Conservation (phyloP, 2,329 filamentous ascomycete genomes). For the Calonectria fujianensis region DNA sequence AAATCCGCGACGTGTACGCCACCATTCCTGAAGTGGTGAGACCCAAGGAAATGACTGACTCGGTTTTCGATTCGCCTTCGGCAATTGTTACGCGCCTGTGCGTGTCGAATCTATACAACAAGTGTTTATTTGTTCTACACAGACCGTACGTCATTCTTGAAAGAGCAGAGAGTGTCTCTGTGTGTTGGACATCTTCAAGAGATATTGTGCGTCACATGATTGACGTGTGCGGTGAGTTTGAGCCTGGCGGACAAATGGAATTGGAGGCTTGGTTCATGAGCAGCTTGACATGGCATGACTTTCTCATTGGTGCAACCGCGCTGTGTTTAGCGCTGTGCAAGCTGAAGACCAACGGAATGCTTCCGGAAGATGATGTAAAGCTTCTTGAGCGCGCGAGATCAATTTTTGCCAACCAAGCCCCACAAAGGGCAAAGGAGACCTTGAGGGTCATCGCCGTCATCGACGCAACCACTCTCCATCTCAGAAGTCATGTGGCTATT, state of each 20-base stretch:
- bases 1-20: slow-evolving; percentile 6
- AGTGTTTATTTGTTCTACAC: slow-evolving; percentile 14
- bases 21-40: neutral
- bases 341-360: neutral
- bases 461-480: slow-evolving; percentile 1
- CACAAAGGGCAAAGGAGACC: neutral
- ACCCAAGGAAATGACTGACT: slow-evolving; percentile 1
- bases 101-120: slow-evolving; percentile 23
- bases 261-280: slow-evolving; percentile 22
- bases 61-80: slow-evolving; percentile 6
- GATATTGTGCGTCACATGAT: slow-evolving; percentile 16
- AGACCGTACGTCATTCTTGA: neutral
- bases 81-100: slow-evolving; percentile 17
- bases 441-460: slow-evolving; percentile 15
- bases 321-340: slow-evolving; percentile 20
- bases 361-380: neutral
- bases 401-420: slow-evolving; percentile 1
- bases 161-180: neutral
- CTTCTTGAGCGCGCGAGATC: neutral
- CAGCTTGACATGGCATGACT: slow-evolving; percentile 28
- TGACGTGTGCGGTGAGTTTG: slow-evolving; percentile 4
- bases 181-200: slow-evolving; percentile 3
- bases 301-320: slow-evolving; percentile 20
- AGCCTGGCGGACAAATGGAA: slow-evolving; percentile 13
- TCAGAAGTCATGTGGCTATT: neutral